Evolutionary conservation across 75 land plant species (phyloP), one percentile per base, ranked within the genome.

Genomic region (Larix kaempferi): DNA sequence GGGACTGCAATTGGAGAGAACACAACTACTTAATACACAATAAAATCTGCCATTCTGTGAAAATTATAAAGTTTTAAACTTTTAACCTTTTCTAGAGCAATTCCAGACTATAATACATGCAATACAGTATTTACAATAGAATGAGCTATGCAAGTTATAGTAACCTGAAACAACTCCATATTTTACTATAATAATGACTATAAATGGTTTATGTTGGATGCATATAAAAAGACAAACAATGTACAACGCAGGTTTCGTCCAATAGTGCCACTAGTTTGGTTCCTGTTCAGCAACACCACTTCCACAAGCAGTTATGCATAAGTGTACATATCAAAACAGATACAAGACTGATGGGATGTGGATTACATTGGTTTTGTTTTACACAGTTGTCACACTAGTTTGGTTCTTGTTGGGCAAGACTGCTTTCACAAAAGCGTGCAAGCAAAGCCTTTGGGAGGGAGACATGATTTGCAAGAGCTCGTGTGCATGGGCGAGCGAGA

Each of bases 1-100:
- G 93, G 93, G 80, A 86, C 92, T 90, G 74, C 49, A 79, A 19
- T 77, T 21, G 37, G 39, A 54, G 55, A 67, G 17, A 75, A 76
- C 69, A 71, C 29, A 78, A 41, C 52, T 21, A 12, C 29, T 39
- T 41, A 77, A 77, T n/a, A 12, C 16, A n/a, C 23, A 33, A 69
- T 69, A 69, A 21, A 69, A 69, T 39, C 22, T 6, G 23, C 52
- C 72, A 37, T 39, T 35, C 49, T 29, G 17, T 7, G 11, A 64
- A 64, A 62, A 64, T 5, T 4, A 39, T 67, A 8, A 33, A 17
- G 0, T 39, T 39, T 3, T 39, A 4, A 39, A 44, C 10, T 44
- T 8, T 7, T 44, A 44, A 44, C 52, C 10, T 35, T 21, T 67
- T 69, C 72, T 69, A 39, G 11, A 69, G 21, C 23, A 35, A 21